These are phyloP conservation scores for Cladophialophora yegresii DNA, from an alignment of 2,329 filamentous ascomycete species.

Conservation along the genomic window DNA sequence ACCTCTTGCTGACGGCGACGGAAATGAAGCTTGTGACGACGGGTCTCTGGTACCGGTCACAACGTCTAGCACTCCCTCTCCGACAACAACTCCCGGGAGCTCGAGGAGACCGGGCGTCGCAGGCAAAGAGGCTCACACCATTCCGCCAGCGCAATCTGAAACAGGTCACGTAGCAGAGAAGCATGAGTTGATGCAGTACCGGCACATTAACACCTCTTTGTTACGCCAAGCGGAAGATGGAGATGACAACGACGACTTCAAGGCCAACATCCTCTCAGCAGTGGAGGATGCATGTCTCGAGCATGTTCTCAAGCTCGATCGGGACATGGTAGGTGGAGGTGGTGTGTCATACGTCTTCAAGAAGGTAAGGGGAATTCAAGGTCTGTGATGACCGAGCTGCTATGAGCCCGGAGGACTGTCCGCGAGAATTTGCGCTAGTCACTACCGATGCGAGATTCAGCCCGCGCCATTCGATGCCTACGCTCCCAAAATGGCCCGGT, in stretches of 20 bases:
- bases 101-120: neutral
- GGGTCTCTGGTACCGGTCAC: neutral
- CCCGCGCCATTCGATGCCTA: too few relatives aligned
- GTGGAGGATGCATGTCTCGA: slow-evolving; percentile 35
- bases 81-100: neutral
- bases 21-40: slow-evolving; percentile 3
- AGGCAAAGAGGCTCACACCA: neutral
- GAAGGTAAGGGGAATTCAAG: slow-evolving; percentile 28
- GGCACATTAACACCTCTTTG: slow-evolving; percentile 46
- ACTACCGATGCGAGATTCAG: too few relatives aligned
- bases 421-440: too few relatives aligned
- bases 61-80: neutral
- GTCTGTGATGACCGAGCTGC: neutral
- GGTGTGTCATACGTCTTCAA: slow-evolving; percentile 35
- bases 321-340: slow-evolving; percentile 28
- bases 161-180: slow-evolving; percentile 43
- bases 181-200: slow-evolving; percentile 48
- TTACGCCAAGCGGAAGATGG: slow-evolving; percentile 29
- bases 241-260: slow-evolving; percentile 5
- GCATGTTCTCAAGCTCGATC: slow-evolving; percentile 28
- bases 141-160: neutral
- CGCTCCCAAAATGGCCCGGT: too few relatives aligned
- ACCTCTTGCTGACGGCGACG: neutral
- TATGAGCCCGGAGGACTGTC: neutral
- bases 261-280: slow-evolving; percentile 7